These are phyloP conservation scores for Dendrobium huoshanense DNA, from an alignment of 106 monocot genomes.

Conservation along the genomic window DNA sequence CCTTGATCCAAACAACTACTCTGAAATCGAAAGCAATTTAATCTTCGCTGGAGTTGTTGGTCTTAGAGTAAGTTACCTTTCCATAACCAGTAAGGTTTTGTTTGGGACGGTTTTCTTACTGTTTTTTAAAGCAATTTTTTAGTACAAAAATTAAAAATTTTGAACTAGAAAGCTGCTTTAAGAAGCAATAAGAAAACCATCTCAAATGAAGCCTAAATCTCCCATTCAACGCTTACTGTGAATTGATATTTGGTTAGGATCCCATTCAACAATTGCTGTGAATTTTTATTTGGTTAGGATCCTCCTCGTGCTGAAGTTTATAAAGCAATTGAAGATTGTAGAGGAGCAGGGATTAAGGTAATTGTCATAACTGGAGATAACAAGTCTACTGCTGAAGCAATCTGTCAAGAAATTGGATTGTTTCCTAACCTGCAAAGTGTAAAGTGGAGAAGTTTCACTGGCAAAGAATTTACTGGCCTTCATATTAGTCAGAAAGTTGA, in stretches of 20 bases:
- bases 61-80: constrained; percentile 33
- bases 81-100: background rate
- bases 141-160: too few relatives aligned
- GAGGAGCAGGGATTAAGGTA: constrained; percentile 53
- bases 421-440: constrained; percentile 20
- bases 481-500: constrained; percentile 20
- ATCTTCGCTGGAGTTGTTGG: constrained; percentile 56
- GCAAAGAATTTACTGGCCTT: constrained; percentile 49
- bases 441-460: constrained; percentile 47
- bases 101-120: too few relatives aligned
- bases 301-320: constrained; percentile 67
- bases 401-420: constrained; percentile 59
- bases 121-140: too few relatives aligned
- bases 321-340: constrained; percentile 63
- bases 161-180: too few relatives aligned
- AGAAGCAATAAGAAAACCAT: too few relatives aligned
- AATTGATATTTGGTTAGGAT: constrained; percentile 23
- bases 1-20: constrained; percentile 59
- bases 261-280: background rate
- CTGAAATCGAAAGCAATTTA: constrained; percentile 46
- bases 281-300: constrained; percentile 23
- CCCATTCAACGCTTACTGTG: background rate
- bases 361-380: constrained; percentile 73
- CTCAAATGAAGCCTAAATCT: background rate
- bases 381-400: constrained; percentile 69